Conservation (phyloP, 768 basidiomycete genomes). For the Naganishia onofrii region DNA sequence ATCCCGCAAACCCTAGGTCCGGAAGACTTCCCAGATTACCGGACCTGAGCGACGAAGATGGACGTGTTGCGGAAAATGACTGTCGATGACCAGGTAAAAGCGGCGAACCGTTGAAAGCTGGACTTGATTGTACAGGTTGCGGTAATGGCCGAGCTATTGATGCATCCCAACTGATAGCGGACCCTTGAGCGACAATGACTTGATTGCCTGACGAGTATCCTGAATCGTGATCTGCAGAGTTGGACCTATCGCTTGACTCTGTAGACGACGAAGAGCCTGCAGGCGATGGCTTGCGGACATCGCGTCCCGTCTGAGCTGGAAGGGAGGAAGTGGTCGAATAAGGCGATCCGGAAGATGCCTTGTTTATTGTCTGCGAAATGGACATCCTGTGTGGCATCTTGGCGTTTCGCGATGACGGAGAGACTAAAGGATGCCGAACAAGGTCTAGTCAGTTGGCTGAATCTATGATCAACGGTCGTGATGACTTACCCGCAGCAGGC, state of each 20-base stretch:
- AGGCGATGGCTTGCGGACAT: slow-evolving; percentile 29
- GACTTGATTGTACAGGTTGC: slow-evolving; percentile 4
- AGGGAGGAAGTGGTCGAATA: slow-evolving; percentile 42
- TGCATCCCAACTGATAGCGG: neutral
- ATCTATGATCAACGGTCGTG: neutral
- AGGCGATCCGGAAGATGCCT: slow-evolving; percentile 39
- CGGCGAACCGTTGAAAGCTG: neutral
- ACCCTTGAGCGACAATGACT: neutral
- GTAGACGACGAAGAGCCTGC: slow-evolving; percentile 26
- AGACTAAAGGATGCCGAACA: slow-evolving; percentile 13
- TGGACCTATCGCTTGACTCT: slow-evolving; percentile 28
- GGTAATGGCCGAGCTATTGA: neutral
- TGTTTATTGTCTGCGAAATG: slow-evolving; percentile 25
- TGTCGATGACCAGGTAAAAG: neutral
- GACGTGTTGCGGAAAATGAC: slow-evolving; percentile 16
- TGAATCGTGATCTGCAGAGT: slow-evolving; percentile 27
- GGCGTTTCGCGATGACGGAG: slow-evolving; percentile 25
- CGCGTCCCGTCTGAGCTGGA: slow-evolving; percentile 11
- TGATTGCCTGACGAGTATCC: slow-evolving; percentile 26
- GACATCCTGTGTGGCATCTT: slow-evolving; percentile 17
- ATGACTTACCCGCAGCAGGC: slow-evolving; percentile 56
- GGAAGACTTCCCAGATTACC: slow-evolving; percentile 23
- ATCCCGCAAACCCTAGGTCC: slow-evolving; percentile 29
- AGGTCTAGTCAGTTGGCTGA: neutral
- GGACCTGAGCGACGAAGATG: slow-evolving; percentile 13